Evolutionary conservation across 768 basidiomycete species (phyloP), one percentile per base, ranked within the genome.

Genomic region (Tylopilus cervinicoccineus): DNA sequence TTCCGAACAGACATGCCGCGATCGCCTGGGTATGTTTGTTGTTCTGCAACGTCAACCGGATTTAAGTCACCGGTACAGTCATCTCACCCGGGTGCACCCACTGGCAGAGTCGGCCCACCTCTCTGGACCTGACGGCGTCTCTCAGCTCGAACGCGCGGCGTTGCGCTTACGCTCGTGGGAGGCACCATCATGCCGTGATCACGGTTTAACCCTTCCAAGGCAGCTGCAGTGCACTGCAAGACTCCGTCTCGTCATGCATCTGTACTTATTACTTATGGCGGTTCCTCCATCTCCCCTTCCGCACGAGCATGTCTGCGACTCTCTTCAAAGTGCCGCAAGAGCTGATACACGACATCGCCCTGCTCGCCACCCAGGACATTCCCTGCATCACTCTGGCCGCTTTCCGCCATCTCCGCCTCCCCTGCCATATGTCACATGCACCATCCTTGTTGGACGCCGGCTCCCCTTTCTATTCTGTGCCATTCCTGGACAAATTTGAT

Each of bases 401-500:
- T 28, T 61, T 73, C 12, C 53, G 52, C 33, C 59, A 54, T 49
- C 59, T 73, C 32, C 57, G 65, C 39, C 57, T 66, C 34, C 61
- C 68, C 24, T 74, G 68, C 58, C 69, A 64, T 20, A 59, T 62
- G 34, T 60, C 70, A 22, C 50, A 62, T 44, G 46, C 67, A 34
- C 19, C 55, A 6, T 60, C 67, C 54, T 42, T 56, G 42, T 42
- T 57, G 53, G 46, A 52, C 7, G 48, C 58, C 50, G 51, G 64
- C 53, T 55, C 66, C 51, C 50, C 64, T 63, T 43, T 76, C 59
- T 67, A 70, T 48, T 58, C 70, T 3, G 57, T 66, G 34, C 57
- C 77, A 20, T 78, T 81, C 53, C 54, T 65, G 13, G 62, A 69
- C n/a, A 71, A 71, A 40, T 83, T 84, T 40, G 80, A 83, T 54